Evolutionary conservation across 192 early-diverging fungal genomes (phyloP).

Genomic region (Podila epigama): DNA sequence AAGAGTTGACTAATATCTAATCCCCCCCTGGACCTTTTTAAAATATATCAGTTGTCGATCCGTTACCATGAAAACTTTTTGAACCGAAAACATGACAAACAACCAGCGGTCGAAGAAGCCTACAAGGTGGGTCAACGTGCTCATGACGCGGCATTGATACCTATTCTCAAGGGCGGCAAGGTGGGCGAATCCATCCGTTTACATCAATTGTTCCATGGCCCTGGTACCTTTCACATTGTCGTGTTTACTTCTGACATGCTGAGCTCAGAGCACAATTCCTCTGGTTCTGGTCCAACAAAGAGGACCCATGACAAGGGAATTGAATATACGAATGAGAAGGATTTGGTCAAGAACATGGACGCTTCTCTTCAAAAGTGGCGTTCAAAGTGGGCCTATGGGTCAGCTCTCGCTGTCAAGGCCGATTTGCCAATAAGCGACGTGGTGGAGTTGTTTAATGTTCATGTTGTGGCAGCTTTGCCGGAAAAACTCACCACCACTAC

Average conservation of each 20-base stretch:
- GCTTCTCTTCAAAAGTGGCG: conserved; percentile 17
- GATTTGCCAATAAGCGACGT: neutral
- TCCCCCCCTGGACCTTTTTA: no score
- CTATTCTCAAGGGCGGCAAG: conserved; percentile 8
- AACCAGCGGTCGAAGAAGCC: conserved; percentile 1
- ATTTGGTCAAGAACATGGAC: conserved; percentile 18
- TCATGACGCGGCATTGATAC: conserved; percentile 27
- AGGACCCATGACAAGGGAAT: neutral
- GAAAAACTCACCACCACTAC: conserved; percentile 8
- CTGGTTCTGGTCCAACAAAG: no score
- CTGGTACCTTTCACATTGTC: conserved; percentile 40
- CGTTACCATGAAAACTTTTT: conserved; percentile 23
- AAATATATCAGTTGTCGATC: conserved; percentile 14
- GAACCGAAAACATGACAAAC: conserved; percentile 30
- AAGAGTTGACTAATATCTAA: no score
- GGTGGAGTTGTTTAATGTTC: conserved; percentile 20
- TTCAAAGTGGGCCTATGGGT: conserved; percentile 14
- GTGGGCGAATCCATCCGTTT: conserved; percentile 3
- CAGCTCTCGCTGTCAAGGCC: neutral
- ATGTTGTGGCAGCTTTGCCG: conserved; percentile 24
- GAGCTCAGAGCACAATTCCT: neutral
- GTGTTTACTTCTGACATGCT: conserved; percentile 44
- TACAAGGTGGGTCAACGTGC: conserved; percentile 42
- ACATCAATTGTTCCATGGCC: conserved; percentile 26
- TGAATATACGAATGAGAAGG: conserved; percentile 11